Conservation (phyloP, 176 grass and related monocot species). For the Juncus effusus region DNA sequence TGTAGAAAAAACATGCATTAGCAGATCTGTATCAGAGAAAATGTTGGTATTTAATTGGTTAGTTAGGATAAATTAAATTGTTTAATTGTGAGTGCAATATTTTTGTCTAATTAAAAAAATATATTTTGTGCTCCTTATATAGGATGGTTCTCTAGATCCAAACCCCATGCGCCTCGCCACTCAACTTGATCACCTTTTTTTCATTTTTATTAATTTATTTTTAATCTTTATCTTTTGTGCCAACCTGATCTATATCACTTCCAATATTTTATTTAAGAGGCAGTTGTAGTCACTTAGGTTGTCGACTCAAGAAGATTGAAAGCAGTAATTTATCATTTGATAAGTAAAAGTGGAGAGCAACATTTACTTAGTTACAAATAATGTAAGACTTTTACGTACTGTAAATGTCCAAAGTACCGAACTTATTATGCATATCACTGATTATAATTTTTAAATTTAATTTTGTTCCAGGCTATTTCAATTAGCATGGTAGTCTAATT, state of each 20-base stretch:
- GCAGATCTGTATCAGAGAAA: constrained; percentile 25
- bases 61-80: no score
- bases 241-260: not conserved
- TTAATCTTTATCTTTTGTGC: constrained; percentile 15
- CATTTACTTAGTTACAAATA: no score
- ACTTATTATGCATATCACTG: no score
- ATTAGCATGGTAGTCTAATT: no score
- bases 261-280: not conserved
- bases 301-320: no score
- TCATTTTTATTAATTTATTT: no score
- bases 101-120: not conserved
- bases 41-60: not conserved
- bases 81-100: constrained; percentile 16
- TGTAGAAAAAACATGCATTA: not conserved
- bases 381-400: no score
- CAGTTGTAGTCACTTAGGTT: not conserved
- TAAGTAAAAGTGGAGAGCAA: no score
- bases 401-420: no score
- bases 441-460: no score
- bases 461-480: no score
- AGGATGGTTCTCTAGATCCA: constrained; percentile 18
- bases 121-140: constrained; percentile 17
- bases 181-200: constrained; percentile 13
- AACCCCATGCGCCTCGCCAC: constrained; percentile 8
- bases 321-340: no score